phyloP scores from a whole-genome alignment of 768 basidiomycete species.

The Mycena rosella region DNA sequence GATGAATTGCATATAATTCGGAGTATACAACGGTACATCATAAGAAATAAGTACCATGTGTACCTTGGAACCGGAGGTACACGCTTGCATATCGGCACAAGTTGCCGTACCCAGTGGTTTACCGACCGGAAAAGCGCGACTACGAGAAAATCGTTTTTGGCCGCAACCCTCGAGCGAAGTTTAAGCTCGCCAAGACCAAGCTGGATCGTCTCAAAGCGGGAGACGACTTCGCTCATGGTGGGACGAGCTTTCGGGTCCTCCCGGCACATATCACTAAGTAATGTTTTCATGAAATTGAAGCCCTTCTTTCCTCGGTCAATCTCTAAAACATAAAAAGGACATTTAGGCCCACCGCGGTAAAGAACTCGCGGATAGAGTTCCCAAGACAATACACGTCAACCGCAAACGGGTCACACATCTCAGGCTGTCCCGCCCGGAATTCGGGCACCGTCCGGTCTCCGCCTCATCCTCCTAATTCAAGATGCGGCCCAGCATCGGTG shows the following conservation, averaged over 20 bases:
- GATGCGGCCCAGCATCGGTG: background rate
- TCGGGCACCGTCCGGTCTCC: conserved; percentile 38
- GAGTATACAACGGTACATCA: too few species aligned
- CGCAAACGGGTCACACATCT: conserved; percentile 40
- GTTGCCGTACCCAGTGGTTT: background rate
- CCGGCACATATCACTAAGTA: conserved; percentile 44
- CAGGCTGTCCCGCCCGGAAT: conserved; percentile 32
- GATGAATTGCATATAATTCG: too few species aligned
- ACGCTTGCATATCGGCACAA: background rate
- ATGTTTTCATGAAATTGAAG: conserved; percentile 4
- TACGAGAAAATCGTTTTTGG: background rate
- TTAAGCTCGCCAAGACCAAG: conserved; percentile 32
- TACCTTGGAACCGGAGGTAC: background rate
- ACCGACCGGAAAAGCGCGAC: background rate
- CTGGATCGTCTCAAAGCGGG: conserved; percentile 36
- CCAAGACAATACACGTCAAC: conserved; percentile 51
- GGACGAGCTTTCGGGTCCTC: conserved; percentile 43
- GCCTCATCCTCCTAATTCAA: conserved; percentile 44
- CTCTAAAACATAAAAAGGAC: background rate
- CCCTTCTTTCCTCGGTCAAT: background rate
- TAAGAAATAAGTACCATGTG: too few species aligned
- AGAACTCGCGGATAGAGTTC: conserved; percentile 44
- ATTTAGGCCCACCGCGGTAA: conserved; percentile 39
- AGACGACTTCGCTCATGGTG: conserved; percentile 41
- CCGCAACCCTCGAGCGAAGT: conserved; percentile 37